Evolutionary conservation across 495 filamentous ascomycete species (phyloP), one percentile per base, ranked within the genome.

Genomic region (Niebla homalea): DNA sequence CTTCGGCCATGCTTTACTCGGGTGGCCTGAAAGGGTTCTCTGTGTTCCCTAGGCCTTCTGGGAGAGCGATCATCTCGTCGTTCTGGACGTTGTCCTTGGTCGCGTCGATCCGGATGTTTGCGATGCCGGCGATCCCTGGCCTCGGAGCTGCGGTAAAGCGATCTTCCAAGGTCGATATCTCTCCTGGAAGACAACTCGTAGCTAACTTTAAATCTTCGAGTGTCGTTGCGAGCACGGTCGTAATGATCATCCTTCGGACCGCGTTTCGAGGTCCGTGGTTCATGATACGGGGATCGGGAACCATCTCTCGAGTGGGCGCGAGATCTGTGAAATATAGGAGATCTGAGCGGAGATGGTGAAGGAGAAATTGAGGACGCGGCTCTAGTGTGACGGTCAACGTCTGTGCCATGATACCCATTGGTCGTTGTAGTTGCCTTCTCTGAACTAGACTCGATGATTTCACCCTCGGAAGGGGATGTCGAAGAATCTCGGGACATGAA

Each of bases 391-490:
- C 81, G 78, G 80, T 85, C 83, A 79, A 86, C 78, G 70, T 73
- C 81, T 72, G 70, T 78, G 69, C 79, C 81, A 80, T 77, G 71
- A 60, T 81, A 73, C 69, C 81, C 83, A 73, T 74, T 71, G 74
- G 78, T 80, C 76, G 87, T 87, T 74, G 72, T 76, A 79, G 69
- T 79, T 81, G 77, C 79, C 79, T 79, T 79, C 72, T 79, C 79
- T 71, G 69, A 74, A 67, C 70, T 74, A 67, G 78, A 78, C 70
- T 84, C 87, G 70, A 84, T 69, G 67, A 94, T 89, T 77, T 94
- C 89, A 68, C 89, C 89, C 71, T 94, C 85, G 70, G 73, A 76
- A 58, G 68, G 71, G 58, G 67, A 69, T 57, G 73, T 75, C 43
- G 60, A 62, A 57, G 67, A 72, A 59, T 48, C 21, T 26, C 66